A percentile compares a stretch with the other conserved stretches of the same genome.
Conservation (phyloP, 148 eudicot species). For the Beta vulgaris region DNA sequence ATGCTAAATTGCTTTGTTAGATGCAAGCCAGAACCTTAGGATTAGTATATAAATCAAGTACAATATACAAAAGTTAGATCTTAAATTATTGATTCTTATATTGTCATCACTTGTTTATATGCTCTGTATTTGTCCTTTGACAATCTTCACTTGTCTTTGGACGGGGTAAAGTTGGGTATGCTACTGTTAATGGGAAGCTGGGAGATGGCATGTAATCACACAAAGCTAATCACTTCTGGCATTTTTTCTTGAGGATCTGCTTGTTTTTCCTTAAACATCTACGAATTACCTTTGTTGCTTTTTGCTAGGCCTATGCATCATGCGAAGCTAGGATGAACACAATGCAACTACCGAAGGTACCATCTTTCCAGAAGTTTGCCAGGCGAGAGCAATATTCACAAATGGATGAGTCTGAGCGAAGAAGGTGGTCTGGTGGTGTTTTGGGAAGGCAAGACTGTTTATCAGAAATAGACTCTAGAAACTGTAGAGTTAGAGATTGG, state of each 20-base stretch:
- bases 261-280: background rate
- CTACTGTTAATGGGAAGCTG: background rate
- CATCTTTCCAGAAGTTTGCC: conserved; percentile 91
- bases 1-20: background rate
- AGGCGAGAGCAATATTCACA: conserved; percentile 76
- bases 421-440: conserved; percentile 64
- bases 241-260: background rate
- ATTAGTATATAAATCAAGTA: background rate
- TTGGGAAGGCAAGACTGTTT: conserved; percentile 76
- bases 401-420: conserved; percentile 71
- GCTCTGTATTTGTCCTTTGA: background rate
- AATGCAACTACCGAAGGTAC: conserved; percentile 85
- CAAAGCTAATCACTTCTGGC: background rate
- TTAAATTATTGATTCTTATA: background rate
- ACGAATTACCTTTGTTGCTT: conserved; percentile 5
- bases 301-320: conserved; percentile 82
- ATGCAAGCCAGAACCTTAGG: background rate
- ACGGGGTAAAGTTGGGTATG: background rate
- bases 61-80: background rate
- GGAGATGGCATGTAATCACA: background rate
- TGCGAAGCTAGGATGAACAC: conserved; percentile 61
- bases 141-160: background rate
- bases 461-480: conserved; percentile 94
- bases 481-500: conserved; percentile 98
- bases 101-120: background rate